Evolutionary conservation across 129 eudicot genomes (phyloP).

Genomic region (Logfia minima): DNA sequence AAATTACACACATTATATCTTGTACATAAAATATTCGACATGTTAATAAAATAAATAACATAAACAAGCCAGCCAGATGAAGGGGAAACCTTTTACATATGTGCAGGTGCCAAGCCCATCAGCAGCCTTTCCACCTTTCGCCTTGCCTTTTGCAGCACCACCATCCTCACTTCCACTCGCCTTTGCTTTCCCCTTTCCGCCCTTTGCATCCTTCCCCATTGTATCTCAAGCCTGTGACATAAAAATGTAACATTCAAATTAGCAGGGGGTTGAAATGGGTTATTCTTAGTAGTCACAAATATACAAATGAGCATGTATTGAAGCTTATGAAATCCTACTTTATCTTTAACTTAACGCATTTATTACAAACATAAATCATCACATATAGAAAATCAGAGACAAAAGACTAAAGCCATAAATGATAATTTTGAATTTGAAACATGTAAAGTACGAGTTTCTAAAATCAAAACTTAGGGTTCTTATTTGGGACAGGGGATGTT

Average conservation of each 20-base stretch:
- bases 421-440: neutral
- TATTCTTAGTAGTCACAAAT: neutral
- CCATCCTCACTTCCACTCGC: slow-evolving; percentile 79
- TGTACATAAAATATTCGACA: slow-evolving; percentile 1
- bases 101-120: slow-evolving; percentile 97
- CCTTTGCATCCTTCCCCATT: slow-evolving; percentile 94
- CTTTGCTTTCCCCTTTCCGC: slow-evolving; percentile 89
- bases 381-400: neutral
- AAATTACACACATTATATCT: neutral
- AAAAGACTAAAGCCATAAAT: neutral
- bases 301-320: neutral
- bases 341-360: neutral
- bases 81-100: slow-evolving; percentile 80
- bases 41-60: neutral
- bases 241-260: neutral
- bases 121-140: slow-evolving; percentile 73
- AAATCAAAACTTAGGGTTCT: slow-evolving; percentile 17
- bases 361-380: neutral
- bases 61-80: neutral
- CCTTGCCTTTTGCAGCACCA: slow-evolving; percentile 90
- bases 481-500: neutral
- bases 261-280: too few species aligned
- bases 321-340: neutral
- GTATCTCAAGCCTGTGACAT: slow-evolving; percentile 11
- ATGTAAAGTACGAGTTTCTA: neutral